Percentiles rank a stretch among this genome's conserved stretches.
phyloP scores from a whole-genome alignment of 2,329 filamentous ascomycete genomes.

The Pyrenophora seminiperda region DNA sequence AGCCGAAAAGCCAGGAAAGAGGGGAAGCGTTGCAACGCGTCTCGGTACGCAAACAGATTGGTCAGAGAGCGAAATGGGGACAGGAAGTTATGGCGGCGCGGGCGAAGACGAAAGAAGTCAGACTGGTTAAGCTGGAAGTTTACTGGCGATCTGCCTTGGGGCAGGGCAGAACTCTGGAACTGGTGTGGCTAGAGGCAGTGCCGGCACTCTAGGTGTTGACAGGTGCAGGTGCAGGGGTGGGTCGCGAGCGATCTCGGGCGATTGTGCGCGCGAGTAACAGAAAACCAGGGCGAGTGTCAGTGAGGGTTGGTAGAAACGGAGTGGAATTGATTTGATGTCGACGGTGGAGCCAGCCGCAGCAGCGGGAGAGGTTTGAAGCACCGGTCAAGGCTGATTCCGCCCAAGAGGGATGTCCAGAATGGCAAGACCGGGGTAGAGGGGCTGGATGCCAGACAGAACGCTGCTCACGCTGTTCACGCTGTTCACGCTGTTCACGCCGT shows the following conservation, averaged over 20 bases:
- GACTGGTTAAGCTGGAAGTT: slow-evolving; percentile 34
- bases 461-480: slow-evolving; percentile 24
- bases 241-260: slow-evolving; percentile 25
- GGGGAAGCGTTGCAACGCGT: slow-evolving; percentile 23
- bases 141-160: slow-evolving; percentile 43
- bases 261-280: slow-evolving; percentile 32
- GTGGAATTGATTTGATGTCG: slow-evolving; percentile 30
- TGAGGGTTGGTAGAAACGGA: slow-evolving; percentile 31
- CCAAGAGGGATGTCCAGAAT: slow-evolving; percentile 29
- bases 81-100: slow-evolving; percentile 32
- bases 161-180: slow-evolving; percentile 31
- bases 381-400: slow-evolving; percentile 47
- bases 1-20: slow-evolving; percentile 19
- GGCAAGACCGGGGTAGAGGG: slow-evolving; percentile 29
- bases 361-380: slow-evolving; percentile 33
- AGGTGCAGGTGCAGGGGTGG: slow-evolving; percentile 32
- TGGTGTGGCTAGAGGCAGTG: slow-evolving; percentile 42
- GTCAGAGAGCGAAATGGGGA: slow-evolving; percentile 18
- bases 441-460: slow-evolving; percentile 41
- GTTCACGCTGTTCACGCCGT: slow-evolving; percentile 24
- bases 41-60: slow-evolving; percentile 18
- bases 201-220: slow-evolving; percentile 34
- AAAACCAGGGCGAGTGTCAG: slow-evolving; percentile 20
- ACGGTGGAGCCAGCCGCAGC: slow-evolving; percentile 38
- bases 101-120: slow-evolving; percentile 30